Base-by-base conservation (phyloP, 129 eudicot species). In the Saposhnikovia divaricata region DNA sequence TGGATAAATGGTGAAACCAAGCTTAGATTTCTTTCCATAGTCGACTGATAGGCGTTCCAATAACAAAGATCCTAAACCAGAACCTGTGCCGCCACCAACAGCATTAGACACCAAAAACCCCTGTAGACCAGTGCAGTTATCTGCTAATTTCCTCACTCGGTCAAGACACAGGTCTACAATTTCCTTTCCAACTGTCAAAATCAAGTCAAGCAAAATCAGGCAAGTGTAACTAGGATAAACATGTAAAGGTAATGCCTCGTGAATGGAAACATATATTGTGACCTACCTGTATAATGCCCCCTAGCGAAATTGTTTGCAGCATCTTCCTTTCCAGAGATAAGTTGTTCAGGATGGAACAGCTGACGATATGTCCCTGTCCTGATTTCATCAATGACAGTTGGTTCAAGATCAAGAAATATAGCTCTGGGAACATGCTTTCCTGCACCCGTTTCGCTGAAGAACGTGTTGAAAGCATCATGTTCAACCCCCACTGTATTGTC, bases 1-100 rank as follows among this genome's bases (percentile, higher is more conserved):
- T 9, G 87, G 87, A 78, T 77, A 84, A 42, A 84, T 76, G 71
- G 84, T 80, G 50, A 84, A 84, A 27, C 87, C 87, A n/a, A 84
- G 82, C 74, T 84, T 84, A 21, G 87, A 79, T 46, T 81, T 84
- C 74, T 84, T 84, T 39, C 87, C 87, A 77, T 84, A 84, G 37
- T 84, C 87, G 2, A 84, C 87, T 37, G 87, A 84, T 40, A 84
- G 51, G 70, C 87, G 84, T 81, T 84, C 87, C 48, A 84, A 44
- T 14, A 84, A 72, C 34, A 84, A 70, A 13, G 87, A 84, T 4
- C 87, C 87, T 34, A 84, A 69, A 48, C 84, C 87, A 45, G 87
- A 84, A 55, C 87, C 84, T 14, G 87, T 84, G 28, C 87, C 87
- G 37, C 87, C 87, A 23, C 87, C 87, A 25, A 84, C 87, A n/a